Conservation (phyloP, 176 grass and related monocot species). For the Oryza punctata region DNA sequence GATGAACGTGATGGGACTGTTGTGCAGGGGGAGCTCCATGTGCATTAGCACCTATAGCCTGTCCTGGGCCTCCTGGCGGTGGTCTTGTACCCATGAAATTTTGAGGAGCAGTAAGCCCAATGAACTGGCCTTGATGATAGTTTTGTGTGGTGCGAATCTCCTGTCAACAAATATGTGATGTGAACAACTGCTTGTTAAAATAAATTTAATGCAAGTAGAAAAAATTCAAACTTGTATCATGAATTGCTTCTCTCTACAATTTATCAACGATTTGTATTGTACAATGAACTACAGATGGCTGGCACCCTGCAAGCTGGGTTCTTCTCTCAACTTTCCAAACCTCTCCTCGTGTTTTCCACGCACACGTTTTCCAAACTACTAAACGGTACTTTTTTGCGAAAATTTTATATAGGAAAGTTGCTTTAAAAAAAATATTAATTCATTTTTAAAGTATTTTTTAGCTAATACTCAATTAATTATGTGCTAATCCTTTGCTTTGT, state of each 20-base stretch:
- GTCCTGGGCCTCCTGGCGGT: slow-evolving; percentile 17
- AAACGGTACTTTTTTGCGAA: no score
- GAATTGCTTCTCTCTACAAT: neutral
- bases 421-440: no score
- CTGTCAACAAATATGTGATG: slow-evolving; percentile 41
- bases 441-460: no score
- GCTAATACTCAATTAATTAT: no score
- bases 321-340: no score
- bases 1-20: slow-evolving; percentile 24
- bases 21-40: slow-evolving; percentile 31
- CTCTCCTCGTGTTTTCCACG: no score
- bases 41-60: slow-evolving; percentile 44
- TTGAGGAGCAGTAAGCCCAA: slow-evolving; percentile 33
- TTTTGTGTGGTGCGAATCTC: slow-evolving; percentile 36
- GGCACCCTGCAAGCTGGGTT: slow-evolving; percentile 14
- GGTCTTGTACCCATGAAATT: slow-evolving; percentile 10
- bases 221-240: neutral
- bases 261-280: neutral
- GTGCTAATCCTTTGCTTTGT: no score
- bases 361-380: no score
- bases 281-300: neutral
- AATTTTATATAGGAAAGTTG: no score
- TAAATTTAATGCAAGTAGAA: slow-evolving; percentile 1
- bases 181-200: slow-evolving; percentile 35
- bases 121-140: slow-evolving; percentile 17